Base-by-base conservation (phyloP, 2,329 filamentous ascomycete genomes). In the Bipolaris gigantea region DNA sequence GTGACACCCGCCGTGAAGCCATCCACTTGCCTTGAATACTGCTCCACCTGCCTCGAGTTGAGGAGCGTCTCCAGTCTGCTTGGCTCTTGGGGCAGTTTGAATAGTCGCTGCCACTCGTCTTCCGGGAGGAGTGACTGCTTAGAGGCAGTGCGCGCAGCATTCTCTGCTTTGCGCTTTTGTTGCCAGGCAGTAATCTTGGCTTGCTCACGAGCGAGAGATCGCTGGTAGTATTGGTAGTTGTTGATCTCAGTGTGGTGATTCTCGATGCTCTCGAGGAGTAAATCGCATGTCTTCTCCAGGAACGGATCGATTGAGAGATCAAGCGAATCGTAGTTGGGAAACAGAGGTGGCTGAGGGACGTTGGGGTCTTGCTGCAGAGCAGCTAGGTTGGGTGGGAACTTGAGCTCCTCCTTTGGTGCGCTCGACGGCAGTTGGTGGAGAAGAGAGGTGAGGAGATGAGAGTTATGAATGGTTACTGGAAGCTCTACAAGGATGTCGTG, bases 211-310 rank as follows among this genome's bases (percentile, higher is more conserved):
- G 88, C 89, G 53, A 97, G 83, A 72, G 95, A 92, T 70, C 94
- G 86, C 80, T 97, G 92, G 82, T 97, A 97, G 84, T 89, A 90
- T 77, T 97, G 92, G 81, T 95, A 94, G 84, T 99, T 99, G 86
- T 97, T 97, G 75, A 96, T 89, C 79, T 99, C 94, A 56, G 92
- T 96, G 80, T 97, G 94, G 82, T 99, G 94, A 51, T 89, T 89
- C 82, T 99, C 94, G 75, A 99, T 96, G 81, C 89, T 92, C 73
- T 99, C 94, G 60, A 97, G 86, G 53, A 99, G 85, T 64, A 97
- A 85, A 73, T 99, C 93, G 79, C 92, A 96, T 48, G 93, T 96
- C 85, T 97, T 96, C 83, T 97, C 93, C 43, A 99, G 86, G 83
- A 95, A 96, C 30, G 94, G 94, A 75, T 99, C 94, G 76, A 97